Evolutionary conservation across 2,329 filamentous ascomycete genomes (phyloP).

Genomic region (Alternaria viburni): DNA sequence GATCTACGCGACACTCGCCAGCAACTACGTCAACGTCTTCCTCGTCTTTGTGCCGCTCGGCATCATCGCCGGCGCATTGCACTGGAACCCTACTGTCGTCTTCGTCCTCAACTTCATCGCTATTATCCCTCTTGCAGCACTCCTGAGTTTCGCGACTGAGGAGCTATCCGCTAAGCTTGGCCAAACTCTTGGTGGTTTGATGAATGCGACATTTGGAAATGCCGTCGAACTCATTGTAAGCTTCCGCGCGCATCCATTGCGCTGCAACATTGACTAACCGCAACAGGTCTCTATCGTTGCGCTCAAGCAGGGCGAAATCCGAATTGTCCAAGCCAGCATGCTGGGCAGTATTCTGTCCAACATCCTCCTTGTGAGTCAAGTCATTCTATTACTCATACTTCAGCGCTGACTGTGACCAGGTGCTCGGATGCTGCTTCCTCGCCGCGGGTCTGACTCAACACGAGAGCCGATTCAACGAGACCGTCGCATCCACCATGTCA

Average conservation of each 20-base stretch:
- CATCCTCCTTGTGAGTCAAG: constrained; percentile 70
- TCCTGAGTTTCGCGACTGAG: constrained; percentile 79
- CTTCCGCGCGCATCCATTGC: not conserved
- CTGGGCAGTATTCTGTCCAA: constrained; percentile 95
- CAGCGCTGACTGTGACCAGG: constrained; percentile 58
- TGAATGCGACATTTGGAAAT: constrained; percentile 81
- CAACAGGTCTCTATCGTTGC: constrained; percentile 87
- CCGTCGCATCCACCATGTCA: constrained; percentile 78
- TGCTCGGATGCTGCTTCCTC: constrained; percentile 62
- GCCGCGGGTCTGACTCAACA: constrained; percentile 54
- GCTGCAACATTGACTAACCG: constrained; percentile 7
- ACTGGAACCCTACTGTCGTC: constrained; percentile 70
- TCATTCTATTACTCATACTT: constrained; percentile 22
- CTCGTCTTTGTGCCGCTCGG: constrained; percentile 77
- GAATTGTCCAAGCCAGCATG: constrained; percentile 98
- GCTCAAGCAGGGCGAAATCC: constrained; percentile 81
- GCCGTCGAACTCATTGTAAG: constrained; percentile 77
- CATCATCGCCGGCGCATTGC: constrained; percentile 68
- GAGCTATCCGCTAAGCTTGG: constrained; percentile 75
- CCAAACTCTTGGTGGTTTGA: constrained; percentile 73
- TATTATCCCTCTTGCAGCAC: constrained; percentile 75
- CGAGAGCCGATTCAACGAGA: constrained; percentile 68
- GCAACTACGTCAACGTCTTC: constrained; percentile 70
- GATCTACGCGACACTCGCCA: constrained; percentile 53
- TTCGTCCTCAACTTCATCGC: constrained; percentile 83